These are phyloP conservation scores for Aureobasidium melanogenum DNA, from an alignment of 2,329 filamentous ascomycete genomes.

Conservation along the genomic window DNA sequence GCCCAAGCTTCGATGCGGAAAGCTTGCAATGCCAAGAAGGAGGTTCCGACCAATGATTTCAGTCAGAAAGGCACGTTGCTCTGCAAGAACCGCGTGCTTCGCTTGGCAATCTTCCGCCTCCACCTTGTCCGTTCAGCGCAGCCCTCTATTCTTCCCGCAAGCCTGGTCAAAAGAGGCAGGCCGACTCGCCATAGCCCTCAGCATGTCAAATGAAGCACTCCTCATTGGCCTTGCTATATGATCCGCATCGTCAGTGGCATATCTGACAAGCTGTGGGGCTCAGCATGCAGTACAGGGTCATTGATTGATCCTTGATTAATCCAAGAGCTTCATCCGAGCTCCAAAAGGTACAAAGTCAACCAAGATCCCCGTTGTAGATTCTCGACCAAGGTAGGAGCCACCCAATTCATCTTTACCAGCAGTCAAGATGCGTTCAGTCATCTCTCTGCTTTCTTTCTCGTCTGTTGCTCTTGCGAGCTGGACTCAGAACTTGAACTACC, in stretches of 20 bases:
- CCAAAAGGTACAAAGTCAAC: not conserved
- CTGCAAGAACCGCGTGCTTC: not conserved
- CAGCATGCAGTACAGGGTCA: not conserved
- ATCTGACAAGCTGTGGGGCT: not conserved
- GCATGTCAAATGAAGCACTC: constrained; percentile 1
- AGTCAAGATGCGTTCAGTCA: not conserved
- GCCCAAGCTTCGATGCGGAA: not conserved
- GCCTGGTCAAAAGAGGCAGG: constrained; percentile 1
- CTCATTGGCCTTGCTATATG: not conserved
- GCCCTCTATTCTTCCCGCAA: not conserved
- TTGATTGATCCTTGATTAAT: not conserved
- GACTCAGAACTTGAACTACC: constrained; percentile 55
- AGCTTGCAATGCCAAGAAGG: not conserved
- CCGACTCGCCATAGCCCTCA: not conserved
- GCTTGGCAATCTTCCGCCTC: not conserved
- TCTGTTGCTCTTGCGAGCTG: constrained; percentile 22
- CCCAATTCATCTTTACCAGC: not conserved
- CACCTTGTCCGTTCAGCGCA: not conserved
- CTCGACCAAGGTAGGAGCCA: not conserved
- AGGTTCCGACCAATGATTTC: not conserved
- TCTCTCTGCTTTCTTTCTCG: constrained; percentile 17
- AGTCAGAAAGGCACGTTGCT: not conserved
- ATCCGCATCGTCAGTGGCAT: not conserved
- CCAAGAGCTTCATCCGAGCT: not conserved
- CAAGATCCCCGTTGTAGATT: not conserved